A percentile compares a stretch with the other conserved stretches of the same genome.
These are phyloP conservation scores for Meyerozyma sp. DNA, from an alignment of 1,139 yeast species.

Conservation along the genomic window DNA sequence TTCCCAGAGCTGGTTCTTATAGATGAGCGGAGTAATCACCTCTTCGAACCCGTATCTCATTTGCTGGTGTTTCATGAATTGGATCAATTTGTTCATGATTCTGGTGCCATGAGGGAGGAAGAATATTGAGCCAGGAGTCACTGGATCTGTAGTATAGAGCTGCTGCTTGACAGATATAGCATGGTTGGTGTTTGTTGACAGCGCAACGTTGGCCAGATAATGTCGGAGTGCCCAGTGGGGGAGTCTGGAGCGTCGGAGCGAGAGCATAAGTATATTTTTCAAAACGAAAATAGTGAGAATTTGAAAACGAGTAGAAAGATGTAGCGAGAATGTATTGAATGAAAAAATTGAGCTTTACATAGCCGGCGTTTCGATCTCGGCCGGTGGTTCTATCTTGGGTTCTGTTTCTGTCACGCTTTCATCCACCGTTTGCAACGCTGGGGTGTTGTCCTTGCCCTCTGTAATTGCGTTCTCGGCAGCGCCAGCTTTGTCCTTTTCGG, in stretches of 20 bases:
- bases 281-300: background rate
- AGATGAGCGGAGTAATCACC: constrained; percentile 89
- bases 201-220: constrained; percentile 1
- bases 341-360: no score
- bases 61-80: constrained; percentile 82
- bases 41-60: constrained; percentile 82
- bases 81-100: constrained; percentile 70
- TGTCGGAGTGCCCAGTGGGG: background rate
- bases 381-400: constrained; percentile 1
- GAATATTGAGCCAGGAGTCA: constrained; percentile 85
- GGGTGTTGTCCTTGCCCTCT: background rate
- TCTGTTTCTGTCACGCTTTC: background rate
- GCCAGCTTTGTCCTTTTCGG: background rate
- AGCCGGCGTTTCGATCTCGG: constrained; percentile 3
- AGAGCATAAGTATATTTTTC: background rate
- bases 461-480: no score
- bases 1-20: constrained; percentile 81
- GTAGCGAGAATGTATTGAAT: no score
- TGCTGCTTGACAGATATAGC: constrained; percentile 60
- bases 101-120: constrained; percentile 90
- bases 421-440: background rate
- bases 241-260: background rate
- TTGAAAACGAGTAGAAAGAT: constrained; percentile 7
- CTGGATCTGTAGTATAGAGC: constrained; percentile 68
- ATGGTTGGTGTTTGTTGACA: constrained; percentile 38